Conservation (phyloP, 2,329 filamentous ascomycete species). For the Diplodia intermedia region DNA sequence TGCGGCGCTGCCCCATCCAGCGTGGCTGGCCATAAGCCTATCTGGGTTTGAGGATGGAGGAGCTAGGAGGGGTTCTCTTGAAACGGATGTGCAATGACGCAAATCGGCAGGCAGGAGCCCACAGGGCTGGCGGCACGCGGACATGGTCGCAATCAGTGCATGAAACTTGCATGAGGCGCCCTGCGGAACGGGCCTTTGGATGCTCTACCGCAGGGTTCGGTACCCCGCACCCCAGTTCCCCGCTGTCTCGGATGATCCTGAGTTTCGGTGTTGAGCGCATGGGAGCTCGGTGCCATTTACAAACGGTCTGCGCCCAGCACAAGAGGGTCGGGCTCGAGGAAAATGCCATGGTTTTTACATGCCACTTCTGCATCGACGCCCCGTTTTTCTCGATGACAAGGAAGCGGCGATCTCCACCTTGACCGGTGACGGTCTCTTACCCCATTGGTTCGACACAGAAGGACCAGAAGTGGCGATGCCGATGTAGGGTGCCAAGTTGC, state of each 20-base stretch:
- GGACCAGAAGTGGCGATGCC: background rate
- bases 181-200: conserved; percentile 8
- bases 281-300: background rate
- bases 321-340: background rate
- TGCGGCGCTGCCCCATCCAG: background rate
- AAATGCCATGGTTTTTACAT: background rate
- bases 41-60: background rate
- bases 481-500: background rate
- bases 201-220: conserved; percentile 12
- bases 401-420: background rate
- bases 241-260: background rate
- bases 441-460: conserved; percentile 1
- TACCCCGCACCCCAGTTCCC: background rate
- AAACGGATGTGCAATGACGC: conserved; percentile 14
- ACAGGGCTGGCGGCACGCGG: conserved; percentile 2
- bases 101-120: background rate
- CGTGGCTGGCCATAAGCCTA: conserved; percentile 4
- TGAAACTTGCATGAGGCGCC: conserved; percentile 22
- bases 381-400: background rate
- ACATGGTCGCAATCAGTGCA: background rate
- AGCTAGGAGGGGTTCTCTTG: conserved; percentile 3
- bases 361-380: background rate
- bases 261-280: background rate
- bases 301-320: background rate
- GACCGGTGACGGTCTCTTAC: conserved; percentile 15